phyloP scores from a whole-genome alignment of 1,284 basidiomycete species.

The Trichosporon sp. region DNA sequence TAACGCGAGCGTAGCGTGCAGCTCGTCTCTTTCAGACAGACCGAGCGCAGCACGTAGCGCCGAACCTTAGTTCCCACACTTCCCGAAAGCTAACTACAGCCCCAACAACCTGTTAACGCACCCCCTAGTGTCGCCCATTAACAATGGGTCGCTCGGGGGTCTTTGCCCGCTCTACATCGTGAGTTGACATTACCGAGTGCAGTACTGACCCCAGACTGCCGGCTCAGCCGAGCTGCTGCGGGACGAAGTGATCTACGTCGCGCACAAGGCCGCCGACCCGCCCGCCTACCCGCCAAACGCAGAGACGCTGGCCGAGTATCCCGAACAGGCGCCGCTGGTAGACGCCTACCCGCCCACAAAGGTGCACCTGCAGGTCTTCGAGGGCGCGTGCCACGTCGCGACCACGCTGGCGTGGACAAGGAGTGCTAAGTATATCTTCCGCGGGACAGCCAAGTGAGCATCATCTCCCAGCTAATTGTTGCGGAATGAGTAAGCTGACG shows the following conservation, averaged over 20 bases:
- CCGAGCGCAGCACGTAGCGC: constrained; percentile 20
- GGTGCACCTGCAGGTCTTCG: constrained; percentile 59
- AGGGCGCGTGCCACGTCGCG: constrained; percentile 56
- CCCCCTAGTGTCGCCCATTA: constrained; percentile 60
- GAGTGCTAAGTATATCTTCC: constrained; percentile 54
- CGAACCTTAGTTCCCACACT: not conserved
- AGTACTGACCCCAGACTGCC: constrained; percentile 42
- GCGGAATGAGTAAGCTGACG: constrained; percentile 1
- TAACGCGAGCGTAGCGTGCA: not conserved
- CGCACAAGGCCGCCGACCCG: constrained; percentile 60
- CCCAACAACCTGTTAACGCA: constrained; percentile 59
- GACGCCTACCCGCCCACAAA: constrained; percentile 58
- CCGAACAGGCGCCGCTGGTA: constrained; percentile 51
- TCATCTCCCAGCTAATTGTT: not conserved
- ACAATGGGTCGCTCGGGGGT: constrained; percentile 60
- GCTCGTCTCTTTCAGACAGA: too few relatives aligned
- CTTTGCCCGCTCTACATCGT: constrained; percentile 60
- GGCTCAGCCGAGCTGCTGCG: constrained; percentile 59
- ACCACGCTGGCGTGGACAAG: constrained; percentile 55
- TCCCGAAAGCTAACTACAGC: constrained; percentile 31
- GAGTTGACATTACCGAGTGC: constrained; percentile 20
- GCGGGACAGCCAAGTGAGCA: constrained; percentile 53
- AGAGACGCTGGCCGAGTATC: constrained; percentile 53
- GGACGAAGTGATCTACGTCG: constrained; percentile 58
- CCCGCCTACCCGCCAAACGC: constrained; percentile 53